Evolutionary conservation across 2,329 filamentous ascomycete genomes (phyloP), one percentile per base, ranked within the genome.

Genomic region (Ceratocystis huliohia): DNA sequence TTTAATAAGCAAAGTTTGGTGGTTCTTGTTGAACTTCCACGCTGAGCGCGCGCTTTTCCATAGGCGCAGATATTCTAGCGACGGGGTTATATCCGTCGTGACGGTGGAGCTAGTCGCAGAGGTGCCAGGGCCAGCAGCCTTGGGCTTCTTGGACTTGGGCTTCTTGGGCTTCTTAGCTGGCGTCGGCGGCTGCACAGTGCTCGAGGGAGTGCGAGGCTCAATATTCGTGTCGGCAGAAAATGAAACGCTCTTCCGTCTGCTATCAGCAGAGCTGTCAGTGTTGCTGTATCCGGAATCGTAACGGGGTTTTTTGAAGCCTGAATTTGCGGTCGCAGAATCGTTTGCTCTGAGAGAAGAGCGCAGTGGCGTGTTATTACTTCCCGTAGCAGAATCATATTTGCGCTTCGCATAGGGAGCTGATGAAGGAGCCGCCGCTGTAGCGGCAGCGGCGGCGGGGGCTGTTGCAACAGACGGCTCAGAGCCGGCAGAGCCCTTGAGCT

Each of bases 1-100:
- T 75, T 94, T 93, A 73, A 96, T 83, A 13, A 96, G 80, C 71
- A 89, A 84, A 65, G 87, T 89, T 75, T 96, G 92, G 73, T 91
- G 85, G 71, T 91, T 92, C 78, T 96, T 96, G 79, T 95, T 96
- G 79, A 96, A 97, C 75, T 96, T 96, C 93, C 93, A 97, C 71
- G 80, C 80, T 8, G 81, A 78, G 67, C 85, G 85, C 68, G 85
- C 82, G 66, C 81, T 82, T 75, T 89, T 81, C 81, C 91, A 96
- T 73, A 87, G 84, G 61, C 81, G 81, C 57, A 96, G 82, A 74
- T 96, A 96, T 65, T 84, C 80, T 17, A 95, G 80, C 67, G 91
- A 87, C 15, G 86, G 82, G 61, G 83, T 80, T 66, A 86, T 76
- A 69, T 83, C 80, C 5, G 72, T 67, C 45, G 73, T 69, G 17